phyloP scores from a whole-genome alignment of 768 basidiomycete genomes.

The Tulasnella sp. region DNA sequence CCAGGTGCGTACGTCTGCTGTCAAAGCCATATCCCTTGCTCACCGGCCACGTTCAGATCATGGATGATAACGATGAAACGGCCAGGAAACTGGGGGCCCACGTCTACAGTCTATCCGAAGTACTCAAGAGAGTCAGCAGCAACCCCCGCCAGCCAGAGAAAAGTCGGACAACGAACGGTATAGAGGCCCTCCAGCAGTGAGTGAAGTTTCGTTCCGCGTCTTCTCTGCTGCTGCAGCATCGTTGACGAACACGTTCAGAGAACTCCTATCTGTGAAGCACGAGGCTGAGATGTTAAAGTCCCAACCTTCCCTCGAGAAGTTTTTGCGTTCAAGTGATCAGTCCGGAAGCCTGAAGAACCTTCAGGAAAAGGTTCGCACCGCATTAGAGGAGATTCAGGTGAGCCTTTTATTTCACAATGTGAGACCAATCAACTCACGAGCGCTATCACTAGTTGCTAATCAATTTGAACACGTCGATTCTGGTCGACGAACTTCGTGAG shows the following conservation, averaged over 20 bases:
- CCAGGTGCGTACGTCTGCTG: neutral
- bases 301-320: neutral
- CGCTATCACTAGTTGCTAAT: too few relatives aligned
- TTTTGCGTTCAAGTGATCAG: neutral
- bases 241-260: neutral
- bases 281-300: neutral
- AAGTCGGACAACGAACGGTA: too few relatives aligned
- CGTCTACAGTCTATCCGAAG: neutral
- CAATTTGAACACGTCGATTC: too few relatives aligned
- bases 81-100: neutral
- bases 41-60: neutral
- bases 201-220: neutral
- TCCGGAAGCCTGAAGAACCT: neutral
- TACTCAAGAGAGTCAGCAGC: neutral
- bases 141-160: too few relatives aligned
- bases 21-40: neutral
- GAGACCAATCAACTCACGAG: too few relatives aligned
- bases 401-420: neutral
- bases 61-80: neutral
- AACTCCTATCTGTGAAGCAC: neutral
- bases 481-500: too few relatives aligned
- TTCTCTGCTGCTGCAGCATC: neutral
- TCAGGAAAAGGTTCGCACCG: neutral
- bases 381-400: neutral
- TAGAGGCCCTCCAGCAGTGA: neutral